phyloP scores from a whole-genome alignment of 345 rosid species.

The Diplotaxis tenuifolia region DNA sequence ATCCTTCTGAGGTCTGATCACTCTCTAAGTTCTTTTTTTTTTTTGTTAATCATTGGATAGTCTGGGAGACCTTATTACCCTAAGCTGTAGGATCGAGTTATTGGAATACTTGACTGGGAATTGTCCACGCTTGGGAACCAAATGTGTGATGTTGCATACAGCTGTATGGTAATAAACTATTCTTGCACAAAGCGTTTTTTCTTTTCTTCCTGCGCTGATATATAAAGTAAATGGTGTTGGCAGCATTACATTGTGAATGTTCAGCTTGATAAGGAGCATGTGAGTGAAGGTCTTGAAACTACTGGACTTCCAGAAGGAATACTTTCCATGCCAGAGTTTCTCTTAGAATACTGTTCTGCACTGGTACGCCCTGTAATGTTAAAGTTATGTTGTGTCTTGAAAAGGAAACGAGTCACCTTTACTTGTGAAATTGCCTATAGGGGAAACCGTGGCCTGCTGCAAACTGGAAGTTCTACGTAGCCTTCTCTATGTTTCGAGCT shows the following conservation, averaged over 20 bases:
- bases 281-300: constrained; percentile 56
- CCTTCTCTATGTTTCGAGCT: constrained; percentile 86
- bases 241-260: constrained; percentile 61
- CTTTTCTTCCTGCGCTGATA: constrained; percentile 19
- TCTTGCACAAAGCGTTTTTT: not conserved
- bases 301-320: constrained; percentile 83
- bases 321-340: constrained; percentile 74
- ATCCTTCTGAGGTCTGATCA: constrained; percentile 70
- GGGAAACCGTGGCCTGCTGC: constrained; percentile 85
- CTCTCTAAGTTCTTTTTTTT: not conserved
- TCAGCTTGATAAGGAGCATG: constrained; percentile 34
- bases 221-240: constrained; percentile 29
- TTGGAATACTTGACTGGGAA: constrained; percentile 97
- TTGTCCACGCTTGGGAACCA: constrained; percentile 94
- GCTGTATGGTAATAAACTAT: constrained; percentile 64
- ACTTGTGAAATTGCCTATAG: constrained; percentile 32
- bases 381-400: not conserved
- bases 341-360: constrained; percentile 75
- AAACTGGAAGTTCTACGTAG: constrained; percentile 87
- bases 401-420: not conserved
- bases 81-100: constrained; percentile 77
- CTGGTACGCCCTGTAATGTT: constrained; percentile 50
- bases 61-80: not conserved
- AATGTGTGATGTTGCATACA: constrained; percentile 91
- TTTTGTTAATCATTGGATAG: not conserved